Evolutionary conservation across 345 rosid species (phyloP).

Genomic region (Hypericum perforatum): DNA sequence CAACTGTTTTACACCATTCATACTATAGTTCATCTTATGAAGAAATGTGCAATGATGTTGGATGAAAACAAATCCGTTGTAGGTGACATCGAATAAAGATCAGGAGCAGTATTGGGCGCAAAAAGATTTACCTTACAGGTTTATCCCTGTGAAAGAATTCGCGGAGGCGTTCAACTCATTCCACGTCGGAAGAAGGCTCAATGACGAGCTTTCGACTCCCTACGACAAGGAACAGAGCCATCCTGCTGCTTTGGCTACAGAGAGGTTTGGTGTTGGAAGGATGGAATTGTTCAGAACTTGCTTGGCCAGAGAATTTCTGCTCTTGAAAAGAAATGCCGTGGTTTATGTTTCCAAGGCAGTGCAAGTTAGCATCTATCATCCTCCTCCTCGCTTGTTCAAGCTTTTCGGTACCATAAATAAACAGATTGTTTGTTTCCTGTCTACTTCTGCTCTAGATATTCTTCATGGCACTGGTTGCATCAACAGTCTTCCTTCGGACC

Average conservation of each 20-base stretch:
- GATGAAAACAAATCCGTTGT: not conserved
- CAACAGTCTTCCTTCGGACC: too few species aligned
- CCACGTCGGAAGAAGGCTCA: not conserved
- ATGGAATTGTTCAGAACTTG: not conserved
- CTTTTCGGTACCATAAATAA: not conserved
- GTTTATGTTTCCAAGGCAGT: not conserved
- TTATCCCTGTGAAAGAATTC: not conserved
- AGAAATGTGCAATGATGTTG: too few species aligned
- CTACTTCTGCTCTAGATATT: not conserved
- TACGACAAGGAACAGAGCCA: constrained; percentile 1
- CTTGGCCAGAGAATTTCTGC: constrained; percentile 1
- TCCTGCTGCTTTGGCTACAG: constrained; percentile 6
- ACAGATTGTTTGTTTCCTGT: not conserved
- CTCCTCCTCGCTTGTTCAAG: not conserved
- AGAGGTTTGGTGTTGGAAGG: not conserved
- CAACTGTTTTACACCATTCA: not conserved
- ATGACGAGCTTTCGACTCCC: not conserved
- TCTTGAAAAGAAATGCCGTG: not conserved
- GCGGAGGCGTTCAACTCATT: constrained; percentile 2
- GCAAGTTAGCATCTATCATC: not conserved
- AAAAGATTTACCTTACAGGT: not conserved
- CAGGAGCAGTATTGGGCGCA: constrained; percentile 5
- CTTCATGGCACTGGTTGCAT: too few species aligned
- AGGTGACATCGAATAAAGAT: constrained; percentile 2
- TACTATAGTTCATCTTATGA: not conserved